Percentiles rank a stretch among this genome's conserved stretches.
phyloP scores from a whole-genome alignment of 2,329 filamentous ascomycete genomes.

The Nigrograna mackinnonii region DNA sequence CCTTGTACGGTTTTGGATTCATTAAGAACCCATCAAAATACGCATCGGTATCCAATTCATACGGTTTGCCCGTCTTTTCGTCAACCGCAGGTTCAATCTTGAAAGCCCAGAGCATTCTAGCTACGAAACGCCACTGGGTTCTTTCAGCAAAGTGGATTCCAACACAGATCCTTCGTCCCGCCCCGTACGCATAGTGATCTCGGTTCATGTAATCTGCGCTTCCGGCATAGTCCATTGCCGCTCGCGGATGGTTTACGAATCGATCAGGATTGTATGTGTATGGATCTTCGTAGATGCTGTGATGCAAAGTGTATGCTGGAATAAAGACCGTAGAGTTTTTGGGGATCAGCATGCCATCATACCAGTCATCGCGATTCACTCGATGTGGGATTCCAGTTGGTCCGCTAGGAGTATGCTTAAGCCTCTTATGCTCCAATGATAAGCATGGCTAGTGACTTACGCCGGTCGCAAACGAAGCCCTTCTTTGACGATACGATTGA shows the following conservation, averaged over 20 bases:
- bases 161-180: constrained; percentile 52
- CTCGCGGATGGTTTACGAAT: constrained; percentile 22
- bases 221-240: constrained; percentile 37
- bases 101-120: constrained; percentile 59
- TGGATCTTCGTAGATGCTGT: constrained; percentile 15
- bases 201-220: constrained; percentile 29
- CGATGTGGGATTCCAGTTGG: constrained; percentile 9
- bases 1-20: constrained; percentile 54
- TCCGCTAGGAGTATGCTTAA: background rate
- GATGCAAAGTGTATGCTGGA: constrained; percentile 15
- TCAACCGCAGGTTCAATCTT: constrained; percentile 46
- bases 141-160: constrained; percentile 62
- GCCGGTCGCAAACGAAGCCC: constrained; percentile 16
- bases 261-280: constrained; percentile 36
- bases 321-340: constrained; percentile 23
- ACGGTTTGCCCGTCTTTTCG: constrained; percentile 42
- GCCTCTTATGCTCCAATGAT: background rate
- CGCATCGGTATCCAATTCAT: constrained; percentile 33
- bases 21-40: constrained; percentile 41
- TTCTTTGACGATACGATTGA: constrained; percentile 26
- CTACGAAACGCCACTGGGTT: constrained; percentile 59
- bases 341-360: constrained; percentile 20
- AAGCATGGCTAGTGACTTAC: constrained; percentile 2
- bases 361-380: constrained; percentile 14
- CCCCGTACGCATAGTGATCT: constrained; percentile 24